Base-by-base conservation (phyloP, 805 yeast species). In the Kodamaea hsintzibuensis region DNA sequence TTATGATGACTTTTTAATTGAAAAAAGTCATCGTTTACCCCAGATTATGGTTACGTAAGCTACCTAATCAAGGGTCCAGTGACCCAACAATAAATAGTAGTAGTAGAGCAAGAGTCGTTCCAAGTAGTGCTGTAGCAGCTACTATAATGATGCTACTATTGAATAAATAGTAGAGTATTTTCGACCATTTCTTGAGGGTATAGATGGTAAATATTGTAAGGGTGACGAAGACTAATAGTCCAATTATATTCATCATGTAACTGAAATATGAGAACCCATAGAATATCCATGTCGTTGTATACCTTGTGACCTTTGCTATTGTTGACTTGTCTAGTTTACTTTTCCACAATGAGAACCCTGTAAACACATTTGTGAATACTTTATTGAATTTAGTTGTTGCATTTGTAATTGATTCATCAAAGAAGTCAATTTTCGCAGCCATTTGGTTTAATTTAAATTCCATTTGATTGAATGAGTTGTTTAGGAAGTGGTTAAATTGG, bases 21-120 rank as follows among this genome's bases (percentile, higher is more conserved):
- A n/a, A n/a, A n/a, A n/a, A 18, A 30, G 18, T 43, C 47, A 43
- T 43, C 45, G 42, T 17, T 16, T 25, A 43, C 51, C 51, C 51
- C 51, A 48, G 51, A 48, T 48, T 48, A 39, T 14, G 5, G 13
- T 40, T 12, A 40, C 25, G 44, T 40, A 12, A n/a, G 7, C 22
- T 16, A 13, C n/a, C 19, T 13, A 17, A 30, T 30, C 3, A 30
- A 30, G 35, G 35, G 13, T 30, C 35, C 19, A 17, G 6, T 8
- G 25, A 19, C 44, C 25, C 44, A 40, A 40, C 44, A 40, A 40
- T 30, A 40, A 17, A 9, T 7, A 40, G 44, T 7, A 40, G 12
- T 12, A 40, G n/a, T 7, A 40, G 6, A 4, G 44, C 44, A 17
- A 40, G 44, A 6, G 25, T 6, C 5, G 44, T 17, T 7, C 44